Base-by-base conservation (phyloP, 768 basidiomycete genomes). In the Trametopsis cervina region DNA sequence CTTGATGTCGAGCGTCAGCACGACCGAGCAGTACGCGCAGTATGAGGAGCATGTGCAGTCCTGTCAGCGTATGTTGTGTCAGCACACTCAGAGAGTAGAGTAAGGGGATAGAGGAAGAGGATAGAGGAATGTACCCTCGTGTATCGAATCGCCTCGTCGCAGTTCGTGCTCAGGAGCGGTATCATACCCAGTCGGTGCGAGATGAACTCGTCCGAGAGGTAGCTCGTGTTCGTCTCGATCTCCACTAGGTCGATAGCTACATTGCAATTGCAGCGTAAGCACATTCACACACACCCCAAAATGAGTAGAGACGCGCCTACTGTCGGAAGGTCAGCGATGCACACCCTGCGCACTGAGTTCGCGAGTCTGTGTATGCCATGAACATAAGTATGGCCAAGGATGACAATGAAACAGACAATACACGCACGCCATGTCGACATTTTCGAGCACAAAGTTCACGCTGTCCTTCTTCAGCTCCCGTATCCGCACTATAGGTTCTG, bases 301-400 rank as follows among this genome's bases (percentile, higher is more conserved):
- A n/a, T n/a, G n/a, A n/a, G n/a, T n/a, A n/a, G 4, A 21, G 27
- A 73, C 88, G 62, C 61, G 92, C 94, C 92, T 53, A 99, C 78
- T 49, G 96, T 98, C 15, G 94, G 89, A 54, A 99, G 83, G 66
- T 98, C 93, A 23, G 96, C 95, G 69, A 97, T 94, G 72, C 97
- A 85, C 33, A 91, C 86, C 57, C 96, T 76, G 58, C 96, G 80
- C 35, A 99, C 62, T 4, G 94, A 94, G 67, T 99, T 99, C 46
- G 95, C 95, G 57, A 95, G 87, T 40, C 92, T 93, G 55, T 6
- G 41, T 20, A 29, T 18, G 43, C 23, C 10, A 0, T 21, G 40
- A 35, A 11, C 12, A n/a, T 27, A 12, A 36, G 15, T 5, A 10
- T 13, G 18, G 15, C 41, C 27, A 18, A 45, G n/a, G n/a, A n/a